A percentile compares a stretch with the other conserved stretches of the same genome.
Conservation (phyloP, 176 grass and related monocot genomes). For the Rhynchospora tenuis region DNA sequence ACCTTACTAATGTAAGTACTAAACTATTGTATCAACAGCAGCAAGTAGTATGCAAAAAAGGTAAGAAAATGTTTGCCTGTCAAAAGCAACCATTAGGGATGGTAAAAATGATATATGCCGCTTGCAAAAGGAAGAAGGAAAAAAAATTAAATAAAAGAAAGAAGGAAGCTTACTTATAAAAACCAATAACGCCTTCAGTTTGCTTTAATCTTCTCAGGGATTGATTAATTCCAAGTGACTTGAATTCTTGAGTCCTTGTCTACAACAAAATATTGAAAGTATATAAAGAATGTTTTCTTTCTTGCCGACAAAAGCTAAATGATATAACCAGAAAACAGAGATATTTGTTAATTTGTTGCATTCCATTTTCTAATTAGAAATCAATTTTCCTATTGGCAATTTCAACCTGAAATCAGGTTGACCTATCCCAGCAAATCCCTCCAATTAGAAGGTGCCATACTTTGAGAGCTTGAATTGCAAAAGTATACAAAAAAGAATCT, state of each 20-base stretch:
- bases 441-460: neutral
- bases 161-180: constrained; percentile 59
- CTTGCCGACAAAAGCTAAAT: neutral
- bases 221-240: constrained; percentile 68
- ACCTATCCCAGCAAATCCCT: neutral
- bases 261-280: constrained; percentile 31
- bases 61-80: neutral
- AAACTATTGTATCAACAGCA: neutral
- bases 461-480: neutral
- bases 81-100: neutral
- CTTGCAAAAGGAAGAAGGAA: neutral
- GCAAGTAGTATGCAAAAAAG: neutral
- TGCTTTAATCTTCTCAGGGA: constrained; percentile 72
- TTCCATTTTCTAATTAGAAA: neutral
- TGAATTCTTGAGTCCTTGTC: constrained; percentile 83
- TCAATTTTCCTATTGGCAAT: neutral
- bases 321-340: neutral
- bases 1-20: neutral
- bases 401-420: neutral
- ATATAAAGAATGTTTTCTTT: neutral
- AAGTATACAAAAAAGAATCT: neutral
- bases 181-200: constrained; percentile 76
- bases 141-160: neutral
- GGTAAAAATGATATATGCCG: neutral
- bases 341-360: neutral